phyloP scores from a whole-genome alignment of 2,329 filamentous ascomycete species.

The Fusarium sp. region DNA sequence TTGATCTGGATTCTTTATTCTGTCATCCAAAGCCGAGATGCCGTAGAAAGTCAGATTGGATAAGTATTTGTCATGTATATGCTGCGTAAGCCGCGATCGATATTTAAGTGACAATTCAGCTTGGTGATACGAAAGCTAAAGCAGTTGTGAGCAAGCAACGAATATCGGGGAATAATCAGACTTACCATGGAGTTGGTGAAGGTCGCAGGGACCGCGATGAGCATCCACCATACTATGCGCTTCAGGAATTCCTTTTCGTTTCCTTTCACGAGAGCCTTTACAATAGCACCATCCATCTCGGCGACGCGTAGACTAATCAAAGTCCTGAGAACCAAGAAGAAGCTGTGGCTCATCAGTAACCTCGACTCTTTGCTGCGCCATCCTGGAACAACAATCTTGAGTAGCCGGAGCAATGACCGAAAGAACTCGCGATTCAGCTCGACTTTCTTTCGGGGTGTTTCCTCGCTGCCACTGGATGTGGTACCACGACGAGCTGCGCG shows the following conservation, averaged over 20 bases:
- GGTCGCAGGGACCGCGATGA: constrained; percentile 92
- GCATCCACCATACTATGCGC: constrained; percentile 97
- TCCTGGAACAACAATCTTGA: constrained; percentile 89
- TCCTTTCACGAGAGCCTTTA: constrained; percentile 90
- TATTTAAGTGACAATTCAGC: constrained; percentile 94
- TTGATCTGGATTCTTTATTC: constrained; percentile 98
- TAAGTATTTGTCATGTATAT: constrained; percentile 95
- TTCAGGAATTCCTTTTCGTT: constrained; percentile 90
- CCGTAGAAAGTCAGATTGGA: constrained; percentile 99
- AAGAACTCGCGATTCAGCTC: constrained; percentile 88
- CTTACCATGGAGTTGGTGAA: constrained; percentile 98
- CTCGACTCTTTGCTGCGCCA: constrained; percentile 90
- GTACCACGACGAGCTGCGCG: constrained; percentile 58
- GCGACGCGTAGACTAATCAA: constrained; percentile 95
- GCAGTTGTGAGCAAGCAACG: constrained; percentile 7
- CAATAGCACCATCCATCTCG: constrained; percentile 91
- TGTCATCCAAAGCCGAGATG: constrained; percentile 91
- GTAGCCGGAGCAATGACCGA: constrained; percentile 77
- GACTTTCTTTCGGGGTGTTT: constrained; percentile 76
- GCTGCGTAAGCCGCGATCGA: constrained; percentile 88
- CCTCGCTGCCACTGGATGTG: constrained; percentile 52
- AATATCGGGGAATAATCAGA: neutral
- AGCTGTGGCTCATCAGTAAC: constrained; percentile 87
- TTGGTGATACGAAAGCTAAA: constrained; percentile 94
- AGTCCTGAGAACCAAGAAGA: constrained; percentile 90